Conservation (phyloP, 208 protist species). For the Vickermania spadyakhi region DNA sequence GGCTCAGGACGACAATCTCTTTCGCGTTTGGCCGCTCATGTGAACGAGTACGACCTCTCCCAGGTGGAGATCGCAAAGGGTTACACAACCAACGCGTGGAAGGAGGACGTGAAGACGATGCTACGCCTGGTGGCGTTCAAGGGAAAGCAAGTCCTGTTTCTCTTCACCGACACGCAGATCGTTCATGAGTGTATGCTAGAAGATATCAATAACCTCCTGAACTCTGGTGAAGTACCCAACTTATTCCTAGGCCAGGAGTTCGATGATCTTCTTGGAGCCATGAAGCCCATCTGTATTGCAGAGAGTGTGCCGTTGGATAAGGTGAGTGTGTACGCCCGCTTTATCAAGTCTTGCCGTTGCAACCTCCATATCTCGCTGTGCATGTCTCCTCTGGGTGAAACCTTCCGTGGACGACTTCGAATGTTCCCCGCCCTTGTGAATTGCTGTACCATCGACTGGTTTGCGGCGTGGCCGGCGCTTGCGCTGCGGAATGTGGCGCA, state of each 20-base stretch:
- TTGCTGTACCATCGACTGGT: conserved; percentile 99
- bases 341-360: conserved; percentile 87
- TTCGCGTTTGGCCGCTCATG: conserved; percentile 91
- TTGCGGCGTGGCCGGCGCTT: conserved; percentile 94
- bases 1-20: conserved; percentile 97
- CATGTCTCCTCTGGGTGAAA: conserved; percentile 95
- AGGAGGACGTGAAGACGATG: conserved; percentile 94
- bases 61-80: conserved; percentile 96
- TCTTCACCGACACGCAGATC: conserved; percentile 98
- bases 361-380: conserved; percentile 96
- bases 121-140: conserved; percentile 89
- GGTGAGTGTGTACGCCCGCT: conserved; percentile 91
- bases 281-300: conserved; percentile 90
- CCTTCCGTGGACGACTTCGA: conserved; percentile 93
- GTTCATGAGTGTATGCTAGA: conserved; percentile 97
- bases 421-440: conserved; percentile 98
- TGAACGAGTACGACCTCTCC: conserved; percentile 92
- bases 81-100: conserved; percentile 95
- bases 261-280: conserved; percentile 90
- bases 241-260: conserved; percentile 93
- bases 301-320: conserved; percentile 91
- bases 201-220: conserved; percentile 98
- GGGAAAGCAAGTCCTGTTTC: conserved; percentile 95
- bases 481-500: conserved; percentile 92
- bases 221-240: conserved; percentile 97